Evolutionary conservation across 2,329 filamentous ascomycete species (phyloP).

Genomic region (Fonsecaea nubica): DNA sequence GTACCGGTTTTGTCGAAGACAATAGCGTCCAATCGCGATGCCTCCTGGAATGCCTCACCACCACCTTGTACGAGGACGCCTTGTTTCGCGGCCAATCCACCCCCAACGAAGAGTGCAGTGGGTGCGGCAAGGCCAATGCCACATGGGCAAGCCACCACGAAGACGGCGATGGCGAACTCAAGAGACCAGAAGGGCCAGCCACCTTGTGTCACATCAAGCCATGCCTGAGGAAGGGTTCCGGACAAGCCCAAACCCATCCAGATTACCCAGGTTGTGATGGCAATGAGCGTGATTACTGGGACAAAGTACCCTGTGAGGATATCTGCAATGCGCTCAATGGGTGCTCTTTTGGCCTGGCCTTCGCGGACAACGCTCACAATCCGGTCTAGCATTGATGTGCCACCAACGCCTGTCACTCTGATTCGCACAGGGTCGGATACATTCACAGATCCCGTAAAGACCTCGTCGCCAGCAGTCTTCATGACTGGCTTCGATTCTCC

Average conservation of each 20-base stretch:
- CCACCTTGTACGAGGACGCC: slow-evolving; percentile 85
- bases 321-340: slow-evolving; percentile 56
- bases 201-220: slow-evolving; percentile 57
- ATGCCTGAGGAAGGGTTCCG: slow-evolving; percentile 55
- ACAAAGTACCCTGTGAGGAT: slow-evolving; percentile 58
- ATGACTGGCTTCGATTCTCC: slow-evolving; percentile 56
- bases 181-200: slow-evolving; percentile 62
- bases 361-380: slow-evolving; percentile 58
- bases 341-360: slow-evolving; percentile 57
- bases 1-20: slow-evolving; percentile 92
- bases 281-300: slow-evolving; percentile 56
- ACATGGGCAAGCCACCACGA: slow-evolving; percentile 85
- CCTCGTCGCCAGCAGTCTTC: slow-evolving; percentile 51
- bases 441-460: slow-evolving; percentile 57
- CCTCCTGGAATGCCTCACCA: slow-evolving; percentile 84
- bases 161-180: slow-evolving; percentile 78
- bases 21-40: slow-evolving; percentile 76
- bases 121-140: slow-evolving; percentile 84
- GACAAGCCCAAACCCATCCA: slow-evolving; percentile 56
- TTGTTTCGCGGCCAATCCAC: slow-evolving; percentile 77
- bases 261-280: slow-evolving; percentile 55
- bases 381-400: slow-evolving; percentile 58
- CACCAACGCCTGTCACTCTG: slow-evolving; percentile 52
- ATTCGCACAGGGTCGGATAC: slow-evolving; percentile 54
- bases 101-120: slow-evolving; percentile 83